These are phyloP conservation scores for Danielia reshetovae DNA, from an alignment of 805 yeast species.

Conservation along the genomic window DNA sequence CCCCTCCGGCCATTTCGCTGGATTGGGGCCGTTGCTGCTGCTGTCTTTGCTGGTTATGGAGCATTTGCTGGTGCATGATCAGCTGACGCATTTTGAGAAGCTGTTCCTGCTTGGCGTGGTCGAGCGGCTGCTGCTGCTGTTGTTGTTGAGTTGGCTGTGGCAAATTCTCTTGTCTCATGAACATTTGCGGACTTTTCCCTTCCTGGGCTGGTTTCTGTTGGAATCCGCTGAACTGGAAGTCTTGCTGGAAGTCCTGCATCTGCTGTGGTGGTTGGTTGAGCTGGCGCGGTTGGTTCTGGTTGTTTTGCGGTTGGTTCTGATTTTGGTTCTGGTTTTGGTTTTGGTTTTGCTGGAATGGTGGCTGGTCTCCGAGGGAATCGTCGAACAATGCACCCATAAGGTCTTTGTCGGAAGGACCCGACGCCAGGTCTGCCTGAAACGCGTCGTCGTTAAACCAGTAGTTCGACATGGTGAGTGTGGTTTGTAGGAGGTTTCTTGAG, in stretches of 20 bases:
- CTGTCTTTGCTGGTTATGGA: slow-evolving; percentile 26
- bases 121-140: slow-evolving; percentile 16
- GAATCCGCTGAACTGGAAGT: slow-evolving; percentile 2
- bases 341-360: slow-evolving; percentile 8
- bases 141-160: slow-evolving; percentile 12
- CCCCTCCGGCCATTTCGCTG: slow-evolving; percentile 2
- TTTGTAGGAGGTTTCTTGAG: neutral
- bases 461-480: slow-evolving; percentile 12
- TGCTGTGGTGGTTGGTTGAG: slow-evolving; percentile 14
- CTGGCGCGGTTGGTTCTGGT: too few relatives aligned
- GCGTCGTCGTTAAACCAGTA: slow-evolving; percentile 18
- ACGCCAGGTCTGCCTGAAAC: slow-evolving; percentile 8
- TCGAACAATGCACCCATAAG: slow-evolving; percentile 12
- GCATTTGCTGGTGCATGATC: slow-evolving; percentile 36
- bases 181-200: slow-evolving; percentile 18
- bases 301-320: slow-evolving; percentile 3
- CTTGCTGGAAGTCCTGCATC: slow-evolving; percentile 9
- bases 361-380: slow-evolving; percentile 7
- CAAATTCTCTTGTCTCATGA: slow-evolving; percentile 12
- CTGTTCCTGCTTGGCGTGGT: slow-evolving; percentile 31
- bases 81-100: slow-evolving; percentile 36
- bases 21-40: slow-evolving; percentile 17
- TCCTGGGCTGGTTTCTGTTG: slow-evolving; percentile 3
- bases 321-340: slow-evolving; percentile 9
- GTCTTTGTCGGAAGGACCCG: slow-evolving; percentile 6